Evolutionary conservation across 2,329 filamentous ascomycete species (phyloP).

Genomic region (Aaosphaeria pasadenensis): DNA sequence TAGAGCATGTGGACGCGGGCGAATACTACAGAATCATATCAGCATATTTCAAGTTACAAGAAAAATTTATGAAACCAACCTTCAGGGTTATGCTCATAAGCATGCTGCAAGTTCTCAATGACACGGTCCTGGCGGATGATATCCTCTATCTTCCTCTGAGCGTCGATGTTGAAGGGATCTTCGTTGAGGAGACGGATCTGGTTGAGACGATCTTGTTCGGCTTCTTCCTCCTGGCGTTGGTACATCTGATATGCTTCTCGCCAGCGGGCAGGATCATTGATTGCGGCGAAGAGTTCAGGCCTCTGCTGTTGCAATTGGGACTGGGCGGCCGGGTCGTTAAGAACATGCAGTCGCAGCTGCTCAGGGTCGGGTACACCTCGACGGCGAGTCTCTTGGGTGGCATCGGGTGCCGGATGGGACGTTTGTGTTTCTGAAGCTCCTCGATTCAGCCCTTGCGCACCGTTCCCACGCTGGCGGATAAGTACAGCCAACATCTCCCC

Average conservation of each 20-base stretch:
- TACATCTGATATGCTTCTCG: conserved; percentile 67
- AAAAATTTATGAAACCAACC: conserved; percentile 54
- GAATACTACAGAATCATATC: conserved; percentile 62
- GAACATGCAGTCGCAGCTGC: conserved; percentile 74
- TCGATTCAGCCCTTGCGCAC: conserved; percentile 14
- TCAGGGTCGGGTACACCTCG: conserved; percentile 60
- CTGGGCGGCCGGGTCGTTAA: conserved; percentile 73
- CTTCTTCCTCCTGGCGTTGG: conserved; percentile 67
- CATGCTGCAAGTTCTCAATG: conserved; percentile 92
- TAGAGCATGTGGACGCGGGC: conserved; percentile 95
- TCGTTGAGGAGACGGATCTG: conserved; percentile 84
- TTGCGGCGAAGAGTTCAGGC: conserved; percentile 72
- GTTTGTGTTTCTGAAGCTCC: not conserved
- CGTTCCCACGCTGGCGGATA: conserved; percentile 47
- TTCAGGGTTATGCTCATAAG: conserved; percentile 96
- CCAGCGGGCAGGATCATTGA: conserved; percentile 75
- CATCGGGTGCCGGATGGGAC: conserved; percentile 1
- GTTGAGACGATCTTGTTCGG: conserved; percentile 73
- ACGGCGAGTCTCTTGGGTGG: conserved; percentile 14
- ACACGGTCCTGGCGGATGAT: conserved; percentile 94
- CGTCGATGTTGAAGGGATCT: conserved; percentile 90
- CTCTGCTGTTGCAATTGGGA: conserved; percentile 68
- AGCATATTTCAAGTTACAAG: conserved; percentile 5
- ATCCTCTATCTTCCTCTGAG: conserved; percentile 89
- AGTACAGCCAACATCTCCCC: conserved; percentile 92